Evolutionary conservation across 2,329 filamentous ascomycete species (phyloP).

Genomic region (Magnaporthiopsis incrustans): DNA sequence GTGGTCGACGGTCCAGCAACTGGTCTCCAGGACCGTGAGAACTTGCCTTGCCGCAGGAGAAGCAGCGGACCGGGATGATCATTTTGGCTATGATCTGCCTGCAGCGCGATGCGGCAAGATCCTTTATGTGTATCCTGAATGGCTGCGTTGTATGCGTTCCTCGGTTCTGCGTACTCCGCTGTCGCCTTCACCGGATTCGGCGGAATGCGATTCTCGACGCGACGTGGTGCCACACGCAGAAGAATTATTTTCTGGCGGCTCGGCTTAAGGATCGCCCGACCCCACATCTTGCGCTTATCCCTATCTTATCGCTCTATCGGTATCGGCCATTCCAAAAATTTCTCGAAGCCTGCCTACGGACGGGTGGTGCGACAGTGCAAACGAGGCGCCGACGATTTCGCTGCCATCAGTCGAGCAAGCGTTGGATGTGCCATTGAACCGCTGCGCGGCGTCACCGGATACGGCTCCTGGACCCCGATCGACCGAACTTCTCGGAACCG

Average conservation of each 20-base stretch:
- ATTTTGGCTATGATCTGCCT: conserved; percentile 44
- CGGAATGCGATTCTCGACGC: background rate
- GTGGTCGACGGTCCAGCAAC: background rate
- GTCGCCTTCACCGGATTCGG: too few species aligned
- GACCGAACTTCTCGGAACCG: background rate
- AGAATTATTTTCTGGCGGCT: background rate
- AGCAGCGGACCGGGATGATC: conserved; percentile 98
- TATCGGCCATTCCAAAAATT: background rate
- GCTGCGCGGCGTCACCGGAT: background rate
- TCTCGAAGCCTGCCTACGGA: background rate
- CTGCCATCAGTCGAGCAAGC: background rate
- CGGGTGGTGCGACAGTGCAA: background rate
- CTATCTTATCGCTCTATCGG: background rate
- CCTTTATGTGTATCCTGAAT: background rate
- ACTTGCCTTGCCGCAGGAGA: conserved; percentile 94
- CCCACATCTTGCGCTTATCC: background rate
- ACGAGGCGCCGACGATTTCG: background rate
- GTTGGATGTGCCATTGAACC: background rate
- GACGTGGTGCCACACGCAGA: too few species aligned
- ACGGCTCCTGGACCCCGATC: background rate
- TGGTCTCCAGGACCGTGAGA: conserved; percentile 4
- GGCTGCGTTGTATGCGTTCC: background rate
- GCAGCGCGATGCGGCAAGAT: too few species aligned
- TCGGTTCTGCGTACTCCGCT: background rate
- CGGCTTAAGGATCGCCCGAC: background rate